Percentiles rank a stretch among this genome's conserved stretches.
These are phyloP conservation scores for Coemansia sp. DNA, from an alignment of 192 early-diverging fungal species.

Conservation along the genomic window DNA sequence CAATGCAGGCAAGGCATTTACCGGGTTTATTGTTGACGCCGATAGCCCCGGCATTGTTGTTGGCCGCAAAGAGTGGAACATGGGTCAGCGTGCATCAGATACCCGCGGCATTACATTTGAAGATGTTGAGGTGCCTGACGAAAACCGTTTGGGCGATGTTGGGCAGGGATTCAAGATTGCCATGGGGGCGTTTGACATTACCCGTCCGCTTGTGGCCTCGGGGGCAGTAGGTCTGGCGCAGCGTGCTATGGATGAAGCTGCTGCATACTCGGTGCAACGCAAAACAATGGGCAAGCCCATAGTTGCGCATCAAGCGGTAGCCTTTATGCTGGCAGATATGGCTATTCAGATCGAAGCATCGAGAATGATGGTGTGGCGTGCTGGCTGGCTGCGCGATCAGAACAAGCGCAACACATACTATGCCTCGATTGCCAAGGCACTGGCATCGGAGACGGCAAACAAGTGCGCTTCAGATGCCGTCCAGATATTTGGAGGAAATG, in stretches of 20 bases:
- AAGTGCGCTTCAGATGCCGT: constrained; percentile 85
- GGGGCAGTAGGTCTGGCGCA: constrained; percentile 87
- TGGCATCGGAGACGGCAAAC: constrained; percentile 80
- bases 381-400: constrained; percentile 83
- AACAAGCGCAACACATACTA: constrained; percentile 87
- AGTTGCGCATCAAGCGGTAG: constrained; percentile 84
- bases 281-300: constrained; percentile 96
- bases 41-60: constrained; percentile 84
- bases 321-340: constrained; percentile 96
- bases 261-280: constrained; percentile 83
- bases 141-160: constrained; percentile 69
- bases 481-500: constrained; percentile 95
- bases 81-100: constrained; percentile 93
- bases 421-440: constrained; percentile 90
- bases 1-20: constrained; percentile 82
- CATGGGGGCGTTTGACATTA: constrained; percentile 95
- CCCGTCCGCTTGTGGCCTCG: constrained; percentile 85
- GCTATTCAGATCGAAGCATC: constrained; percentile 91
- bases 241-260: constrained; percentile 90
- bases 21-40: constrained; percentile 93
- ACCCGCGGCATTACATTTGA: constrained; percentile 88
- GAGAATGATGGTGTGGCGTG: constrained; percentile 81
- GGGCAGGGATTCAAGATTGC: constrained; percentile 95
- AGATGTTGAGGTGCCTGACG: constrained; percentile 77
- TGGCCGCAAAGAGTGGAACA: constrained; percentile 95